Percentiles rank a stretch among this genome's conserved stretches.
Evolutionary conservation across 2,329 filamentous ascomycete genomes (phyloP).

Genomic region (Sclerotinia glacialis): DNA sequence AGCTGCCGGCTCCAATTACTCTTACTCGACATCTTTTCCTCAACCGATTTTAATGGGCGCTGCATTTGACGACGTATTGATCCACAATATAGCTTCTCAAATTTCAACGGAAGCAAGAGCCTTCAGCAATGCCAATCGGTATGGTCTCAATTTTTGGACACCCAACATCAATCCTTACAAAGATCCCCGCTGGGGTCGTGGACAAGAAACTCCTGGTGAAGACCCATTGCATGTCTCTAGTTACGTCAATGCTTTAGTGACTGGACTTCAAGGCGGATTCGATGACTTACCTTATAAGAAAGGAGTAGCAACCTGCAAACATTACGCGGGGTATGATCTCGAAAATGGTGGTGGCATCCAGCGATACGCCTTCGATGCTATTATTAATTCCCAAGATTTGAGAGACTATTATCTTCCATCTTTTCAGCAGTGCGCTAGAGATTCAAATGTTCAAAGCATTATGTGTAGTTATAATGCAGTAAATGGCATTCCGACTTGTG

Average conservation of each 20-base stretch:
- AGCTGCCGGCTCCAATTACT: slow-evolving; percentile 49
- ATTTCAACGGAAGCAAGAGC: slow-evolving; percentile 61
- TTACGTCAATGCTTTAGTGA: slow-evolving; percentile 53
- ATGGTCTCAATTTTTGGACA: slow-evolving; percentile 60
- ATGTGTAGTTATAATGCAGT: slow-evolving; percentile 65
- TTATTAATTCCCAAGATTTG: slow-evolving; percentile 59
- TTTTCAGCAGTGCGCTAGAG: slow-evolving; percentile 61
- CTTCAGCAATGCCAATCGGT: slow-evolving; percentile 58
- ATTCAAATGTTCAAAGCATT: slow-evolving; percentile 55
- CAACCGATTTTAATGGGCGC: slow-evolving; percentile 61
- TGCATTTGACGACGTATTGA: slow-evolving; percentile 61
- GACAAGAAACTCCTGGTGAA: slow-evolving; percentile 59
- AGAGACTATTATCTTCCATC: slow-evolving; percentile 66
- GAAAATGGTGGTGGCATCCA: slow-evolving; percentile 47
- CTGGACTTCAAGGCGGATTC: slow-evolving; percentile 51
- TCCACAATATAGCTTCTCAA: slow-evolving; percentile 54
- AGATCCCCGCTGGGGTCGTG: slow-evolving; percentile 62
- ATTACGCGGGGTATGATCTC: slow-evolving; percentile 55
- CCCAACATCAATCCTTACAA: slow-evolving; percentile 66
- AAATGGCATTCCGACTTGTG: slow-evolving; percentile 64
- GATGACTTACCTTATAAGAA: slow-evolving; percentile 43
- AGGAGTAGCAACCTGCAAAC: slow-evolving; percentile 57
- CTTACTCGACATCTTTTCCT: slow-evolving; percentile 63
- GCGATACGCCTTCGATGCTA: slow-evolving; percentile 55
- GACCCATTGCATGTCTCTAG: slow-evolving; percentile 50